These are phyloP conservation scores for Adansonia rubrostipa DNA, from an alignment of 441 rosid species.

Conservation along the genomic window DNA sequence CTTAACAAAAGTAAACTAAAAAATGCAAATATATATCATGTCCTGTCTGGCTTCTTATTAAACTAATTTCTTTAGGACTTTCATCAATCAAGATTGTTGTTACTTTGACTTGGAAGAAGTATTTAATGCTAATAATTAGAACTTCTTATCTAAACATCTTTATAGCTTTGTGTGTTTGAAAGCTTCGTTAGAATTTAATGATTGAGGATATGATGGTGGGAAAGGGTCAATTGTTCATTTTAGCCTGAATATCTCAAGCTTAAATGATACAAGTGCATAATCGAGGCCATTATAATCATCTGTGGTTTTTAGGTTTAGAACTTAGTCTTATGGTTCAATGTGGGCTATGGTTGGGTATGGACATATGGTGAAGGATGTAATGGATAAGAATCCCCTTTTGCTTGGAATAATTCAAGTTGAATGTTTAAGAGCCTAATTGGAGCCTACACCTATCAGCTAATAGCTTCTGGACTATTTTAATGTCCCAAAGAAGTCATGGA, in stretches of 20 bases:
- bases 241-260: constrained; percentile 5
- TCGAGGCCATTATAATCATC: not conserved
- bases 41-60: not conserved
- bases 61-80: not conserved
- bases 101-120: not conserved
- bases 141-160: not conserved
- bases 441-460: not conserved
- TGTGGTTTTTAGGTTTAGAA: not conserved
- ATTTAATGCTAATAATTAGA: not conserved
- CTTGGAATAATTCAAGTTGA: not conserved
- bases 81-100: not conserved
- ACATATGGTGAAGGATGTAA: constrained; percentile 5
- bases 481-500: not conserved
- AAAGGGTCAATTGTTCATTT: not conserved
- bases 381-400: not conserved
- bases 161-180: not conserved
- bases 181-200: not conserved
- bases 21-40: not conserved
- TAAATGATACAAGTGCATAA: not conserved
- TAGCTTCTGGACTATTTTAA: constrained; percentile 9
- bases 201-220: constrained; percentile 6
- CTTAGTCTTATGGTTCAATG: not conserved
- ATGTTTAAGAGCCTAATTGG: not conserved
- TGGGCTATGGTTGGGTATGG: constrained; percentile 1
- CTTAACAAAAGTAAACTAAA: not conserved